Conservation (phyloP, 1,139 yeast genomes). For the Taphrina flavorubra region DNA sequence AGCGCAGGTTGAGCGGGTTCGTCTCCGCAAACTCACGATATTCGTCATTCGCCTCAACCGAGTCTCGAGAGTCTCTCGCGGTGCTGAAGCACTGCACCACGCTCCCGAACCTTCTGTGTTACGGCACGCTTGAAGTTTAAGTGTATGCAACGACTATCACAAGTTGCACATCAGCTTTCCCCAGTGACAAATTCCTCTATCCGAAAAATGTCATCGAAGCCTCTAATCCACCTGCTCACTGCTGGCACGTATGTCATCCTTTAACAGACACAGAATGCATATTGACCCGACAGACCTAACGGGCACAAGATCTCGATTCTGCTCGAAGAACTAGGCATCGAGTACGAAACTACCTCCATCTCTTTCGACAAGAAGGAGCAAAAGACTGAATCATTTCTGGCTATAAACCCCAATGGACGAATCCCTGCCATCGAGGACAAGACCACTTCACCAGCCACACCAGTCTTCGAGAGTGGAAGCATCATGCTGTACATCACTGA, state of each 20-base stretch:
- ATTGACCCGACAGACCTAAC: constrained; percentile 60
- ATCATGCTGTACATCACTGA: constrained; percentile 63
- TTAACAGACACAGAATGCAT: not conserved
- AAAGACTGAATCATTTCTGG: constrained; percentile 62
- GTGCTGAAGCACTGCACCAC: not conserved
- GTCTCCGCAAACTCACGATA: constrained; percentile 1
- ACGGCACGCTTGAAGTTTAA: not conserved
- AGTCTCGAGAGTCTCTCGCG: not conserved
- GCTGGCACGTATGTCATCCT: constrained; percentile 22
- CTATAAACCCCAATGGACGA: constrained; percentile 59
- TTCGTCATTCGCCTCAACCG: constrained; percentile 9
- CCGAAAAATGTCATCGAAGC: constrained; percentile 13
- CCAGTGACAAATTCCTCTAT: not conserved
- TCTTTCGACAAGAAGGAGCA: constrained; percentile 53
- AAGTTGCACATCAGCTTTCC: not conserved
- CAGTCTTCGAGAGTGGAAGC: constrained; percentile 67
- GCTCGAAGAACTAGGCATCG: constrained; percentile 59
- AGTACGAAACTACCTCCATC: constrained; percentile 57
- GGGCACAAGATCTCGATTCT: constrained; percentile 61
- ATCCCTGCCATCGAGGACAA: constrained; percentile 64
- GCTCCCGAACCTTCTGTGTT: not conserved
- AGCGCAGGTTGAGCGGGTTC: not conserved
- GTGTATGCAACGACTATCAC: constrained; percentile 16
- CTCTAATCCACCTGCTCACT: constrained; percentile 21
- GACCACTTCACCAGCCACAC: constrained; percentile 57